Base-by-base conservation (phyloP, 2,329 filamentous ascomycete genomes). In the Xylaria sp. region DNA sequence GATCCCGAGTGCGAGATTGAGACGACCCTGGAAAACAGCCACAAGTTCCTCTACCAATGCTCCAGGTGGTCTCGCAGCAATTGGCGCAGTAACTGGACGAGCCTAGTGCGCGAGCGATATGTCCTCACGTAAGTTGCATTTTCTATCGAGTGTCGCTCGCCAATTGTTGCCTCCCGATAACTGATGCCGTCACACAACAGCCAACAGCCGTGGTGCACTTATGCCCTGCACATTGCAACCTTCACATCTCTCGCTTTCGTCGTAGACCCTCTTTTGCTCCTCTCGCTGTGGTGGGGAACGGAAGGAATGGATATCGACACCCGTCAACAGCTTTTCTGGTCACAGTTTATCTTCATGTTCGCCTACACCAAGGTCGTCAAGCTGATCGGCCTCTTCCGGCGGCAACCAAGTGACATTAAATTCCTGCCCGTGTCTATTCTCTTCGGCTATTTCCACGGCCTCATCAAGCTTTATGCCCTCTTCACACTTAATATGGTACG, bases 71-170 rank as follows among this genome's bases (percentile, higher is more conserved):
- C 95, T 43, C 88, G 94, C 72, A 97, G 93, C 82, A 98, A 98
- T 78, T 98, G 94, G 94, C 86, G 94, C 74, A 97, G 93, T 81
- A 98, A 98, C 77, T 89, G 92, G 77, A 97, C 92, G 54, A 97
- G 92, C 76, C 83, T 97, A 73, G 85, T 94, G 67, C 86, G 87
- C 66, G 94, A 97, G 78, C 83, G 90, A 74, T 86, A 92, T 73
- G 91, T 97, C 72, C 92, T 91, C 87, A 88, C 80, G 93, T 97
- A 85, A 89, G 92, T 87, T 57, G 15, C 9, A 43, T 21, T 40
- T 13, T 21, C 35, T 8, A 3, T 41, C 7, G 7, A 5, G 10
- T 23, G 21, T 23, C 21, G 11, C 25, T 31, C 31, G 35, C 49
- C n/a, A 41, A 41, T 27, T 27, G 8, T 23, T 9, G 23, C 29